Percentiles rank a stretch among this genome's conserved stretches.
phyloP scores from a whole-genome alignment of 2,329 filamentous ascomycete species.

The Beauveria scarabaeidicola region DNA sequence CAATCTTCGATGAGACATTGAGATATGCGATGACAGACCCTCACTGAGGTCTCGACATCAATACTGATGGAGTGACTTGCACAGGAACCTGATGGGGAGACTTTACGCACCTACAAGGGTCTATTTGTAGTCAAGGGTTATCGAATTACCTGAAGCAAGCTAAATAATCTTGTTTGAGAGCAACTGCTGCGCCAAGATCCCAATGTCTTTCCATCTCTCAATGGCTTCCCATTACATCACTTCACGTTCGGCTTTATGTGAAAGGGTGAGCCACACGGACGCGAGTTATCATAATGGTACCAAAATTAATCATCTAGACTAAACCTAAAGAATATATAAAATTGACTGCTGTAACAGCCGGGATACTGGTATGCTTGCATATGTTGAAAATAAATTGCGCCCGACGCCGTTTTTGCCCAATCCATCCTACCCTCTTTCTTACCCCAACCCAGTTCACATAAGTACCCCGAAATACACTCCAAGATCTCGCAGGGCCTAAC shows the following conservation, averaged over 20 bases:
- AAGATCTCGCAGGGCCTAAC: not conserved
- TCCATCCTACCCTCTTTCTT: too few relatives aligned
- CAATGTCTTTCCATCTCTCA: too few relatives aligned
- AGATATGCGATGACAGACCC: not conserved
- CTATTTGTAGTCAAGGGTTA: too few relatives aligned
- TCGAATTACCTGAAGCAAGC: too few relatives aligned
- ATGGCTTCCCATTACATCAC: too few relatives aligned
- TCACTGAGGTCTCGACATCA: not conserved
- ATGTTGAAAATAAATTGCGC: not conserved
- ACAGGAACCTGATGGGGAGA: not conserved
- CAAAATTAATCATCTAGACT: not conserved
- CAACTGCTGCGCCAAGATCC: not conserved
- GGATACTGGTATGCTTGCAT: not conserved
- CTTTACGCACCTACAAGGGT: not conserved
- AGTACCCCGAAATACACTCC: not conserved
- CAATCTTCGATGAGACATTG: not conserved
- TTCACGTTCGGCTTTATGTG: not conserved
- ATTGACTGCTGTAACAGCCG: not conserved
- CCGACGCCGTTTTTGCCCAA: not conserved
- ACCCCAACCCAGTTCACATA: not conserved
- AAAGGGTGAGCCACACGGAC: not conserved
- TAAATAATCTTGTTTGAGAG: not conserved
- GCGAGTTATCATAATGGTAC: not conserved
- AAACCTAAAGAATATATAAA: not conserved
- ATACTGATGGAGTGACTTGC: not conserved